Percentiles rank a stretch among this genome's conserved stretches.
These are phyloP conservation scores for Fusarium tuaranense DNA, from an alignment of 2,329 filamentous ascomycete species.

Conservation along the genomic window DNA sequence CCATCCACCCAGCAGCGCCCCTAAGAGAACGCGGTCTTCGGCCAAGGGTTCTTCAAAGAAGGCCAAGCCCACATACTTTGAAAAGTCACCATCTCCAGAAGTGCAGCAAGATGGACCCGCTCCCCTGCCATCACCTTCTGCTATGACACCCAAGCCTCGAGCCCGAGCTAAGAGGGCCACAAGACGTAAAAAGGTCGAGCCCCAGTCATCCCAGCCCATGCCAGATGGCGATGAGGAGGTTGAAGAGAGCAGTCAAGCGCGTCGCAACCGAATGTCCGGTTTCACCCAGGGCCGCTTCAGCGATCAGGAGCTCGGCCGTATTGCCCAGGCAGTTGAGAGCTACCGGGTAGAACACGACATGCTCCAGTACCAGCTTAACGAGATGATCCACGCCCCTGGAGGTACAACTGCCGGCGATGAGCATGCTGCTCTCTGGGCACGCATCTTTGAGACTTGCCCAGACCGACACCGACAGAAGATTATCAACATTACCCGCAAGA, in stretches of 20 bases:
- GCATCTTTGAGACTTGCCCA: slow-evolving; percentile 61
- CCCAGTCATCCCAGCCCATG: slow-evolving; percentile 34
- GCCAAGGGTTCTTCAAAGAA: slow-evolving; percentile 55
- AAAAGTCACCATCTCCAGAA: slow-evolving; percentile 44
- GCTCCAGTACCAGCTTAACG: slow-evolving; percentile 60
- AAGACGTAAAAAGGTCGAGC: slow-evolving; percentile 40
- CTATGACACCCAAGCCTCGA: slow-evolving; percentile 47
- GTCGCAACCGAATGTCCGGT: slow-evolving; percentile 42
- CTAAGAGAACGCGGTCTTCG: slow-evolving; percentile 49
- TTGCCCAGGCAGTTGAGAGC: slow-evolving; percentile 56
- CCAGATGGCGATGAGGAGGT: slow-evolving; percentile 36
- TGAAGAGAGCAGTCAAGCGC: slow-evolving; percentile 19
- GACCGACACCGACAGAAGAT: slow-evolving; percentile 65
- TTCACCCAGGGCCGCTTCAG: slow-evolving; percentile 57
- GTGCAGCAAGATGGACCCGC: slow-evolving; percentile 34
- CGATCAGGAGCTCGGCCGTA: slow-evolving; percentile 55
- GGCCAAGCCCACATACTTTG: slow-evolving; percentile 61
- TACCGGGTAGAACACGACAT: slow-evolving; percentile 59
- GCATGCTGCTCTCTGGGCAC: slow-evolving; percentile 62
- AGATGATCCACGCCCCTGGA: slow-evolving; percentile 53
- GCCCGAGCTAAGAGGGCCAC: slow-evolving; percentile 46
- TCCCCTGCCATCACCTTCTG: slow-evolving; percentile 50
- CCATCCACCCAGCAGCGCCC: slow-evolving; percentile 37
- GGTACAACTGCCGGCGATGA: slow-evolving; percentile 51
- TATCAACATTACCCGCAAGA: slow-evolving; percentile 68